phyloP scores from a whole-genome alignment of 352 stramenopile genomes.

The Phytophthora sansomeana region DNA sequence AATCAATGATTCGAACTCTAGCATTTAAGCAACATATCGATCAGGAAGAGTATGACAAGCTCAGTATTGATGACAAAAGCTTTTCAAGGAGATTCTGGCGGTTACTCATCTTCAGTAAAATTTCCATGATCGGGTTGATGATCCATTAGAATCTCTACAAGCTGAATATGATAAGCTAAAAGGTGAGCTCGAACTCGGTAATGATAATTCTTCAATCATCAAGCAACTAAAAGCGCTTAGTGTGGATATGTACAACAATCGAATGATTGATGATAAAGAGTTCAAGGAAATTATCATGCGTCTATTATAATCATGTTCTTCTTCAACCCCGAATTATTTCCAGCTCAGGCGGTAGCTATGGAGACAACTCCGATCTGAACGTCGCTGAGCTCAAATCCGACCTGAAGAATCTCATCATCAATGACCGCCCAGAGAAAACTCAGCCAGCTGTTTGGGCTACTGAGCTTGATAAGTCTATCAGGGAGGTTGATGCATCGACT shows the following conservation, averaged over 20 bases:
- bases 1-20: neutral
- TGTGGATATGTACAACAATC: slow-evolving; percentile 5
- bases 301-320: slow-evolving; percentile 8
- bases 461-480: neutral
- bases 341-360: too few species aligned
- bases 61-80: neutral
- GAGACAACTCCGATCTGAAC: too few species aligned
- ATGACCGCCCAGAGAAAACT: neutral
- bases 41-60: too few species aligned
- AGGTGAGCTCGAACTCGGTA: neutral
- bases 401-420: slow-evolving; percentile 1
- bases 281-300: neutral
- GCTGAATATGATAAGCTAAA: slow-evolving; percentile 7
- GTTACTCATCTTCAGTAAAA: slow-evolving; percentile 1
- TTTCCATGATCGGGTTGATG: neutral
- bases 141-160: neutral
- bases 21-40: neutral
- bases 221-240: neutral
- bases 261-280: neutral
- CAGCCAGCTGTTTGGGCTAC: neutral
- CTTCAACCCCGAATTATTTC: too few species aligned
- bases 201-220: slow-evolving; percentile 1
- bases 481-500: neutral
- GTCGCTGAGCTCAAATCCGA: too few species aligned
- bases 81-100: slow-evolving; percentile 4